Conservation (phyloP, 768 basidiomycete genomes). For the Hygrocybe coccinea region DNA sequence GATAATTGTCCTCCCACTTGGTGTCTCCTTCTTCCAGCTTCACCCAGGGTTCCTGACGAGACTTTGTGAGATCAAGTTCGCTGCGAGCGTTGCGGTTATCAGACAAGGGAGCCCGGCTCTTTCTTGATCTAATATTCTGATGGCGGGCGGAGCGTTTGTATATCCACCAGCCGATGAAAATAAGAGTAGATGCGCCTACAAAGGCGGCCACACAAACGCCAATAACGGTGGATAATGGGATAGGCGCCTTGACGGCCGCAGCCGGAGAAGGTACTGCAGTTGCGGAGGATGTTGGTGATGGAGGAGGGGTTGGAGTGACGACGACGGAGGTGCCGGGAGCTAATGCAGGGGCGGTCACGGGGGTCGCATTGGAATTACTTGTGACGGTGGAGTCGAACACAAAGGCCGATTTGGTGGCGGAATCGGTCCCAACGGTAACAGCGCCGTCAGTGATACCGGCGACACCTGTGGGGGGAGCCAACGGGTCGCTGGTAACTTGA, state of each 20-base stretch:
- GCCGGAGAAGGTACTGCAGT: slow-evolving; percentile 9
- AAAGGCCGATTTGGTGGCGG: too few species aligned
- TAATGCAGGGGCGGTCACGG: too few species aligned
- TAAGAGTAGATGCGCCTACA: slow-evolving; percentile 46
- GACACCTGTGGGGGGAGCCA: neutral
- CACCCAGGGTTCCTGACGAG: slow-evolving; percentile 51
- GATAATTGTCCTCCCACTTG: slow-evolving; percentile 39
- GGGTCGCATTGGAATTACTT: too few species aligned
- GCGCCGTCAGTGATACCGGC: neutral
- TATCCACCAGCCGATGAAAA: slow-evolving; percentile 50
- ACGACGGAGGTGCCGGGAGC: slow-evolving; percentile 10
- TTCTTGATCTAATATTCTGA: slow-evolving; percentile 29
- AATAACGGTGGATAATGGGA: slow-evolving; percentile 51
- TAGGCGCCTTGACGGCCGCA: slow-evolving; percentile 19
- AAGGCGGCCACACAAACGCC: slow-evolving; percentile 62
- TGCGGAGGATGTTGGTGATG: neutral
- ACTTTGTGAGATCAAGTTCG: slow-evolving; percentile 41
- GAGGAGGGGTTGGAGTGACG: slow-evolving; percentile 7
- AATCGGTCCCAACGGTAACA: neutral
- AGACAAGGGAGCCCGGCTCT: slow-evolving; percentile 26
- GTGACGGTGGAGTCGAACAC: too few species aligned
- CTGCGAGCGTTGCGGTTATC: slow-evolving; percentile 35
- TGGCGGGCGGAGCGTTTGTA: slow-evolving; percentile 47
- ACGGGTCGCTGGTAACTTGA: neutral
- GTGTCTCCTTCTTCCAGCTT: slow-evolving; percentile 51